Evolutionary conservation across 2,329 filamentous ascomycete species (phyloP).

Genomic region (Atkinsonella hypoxylon): DNA sequence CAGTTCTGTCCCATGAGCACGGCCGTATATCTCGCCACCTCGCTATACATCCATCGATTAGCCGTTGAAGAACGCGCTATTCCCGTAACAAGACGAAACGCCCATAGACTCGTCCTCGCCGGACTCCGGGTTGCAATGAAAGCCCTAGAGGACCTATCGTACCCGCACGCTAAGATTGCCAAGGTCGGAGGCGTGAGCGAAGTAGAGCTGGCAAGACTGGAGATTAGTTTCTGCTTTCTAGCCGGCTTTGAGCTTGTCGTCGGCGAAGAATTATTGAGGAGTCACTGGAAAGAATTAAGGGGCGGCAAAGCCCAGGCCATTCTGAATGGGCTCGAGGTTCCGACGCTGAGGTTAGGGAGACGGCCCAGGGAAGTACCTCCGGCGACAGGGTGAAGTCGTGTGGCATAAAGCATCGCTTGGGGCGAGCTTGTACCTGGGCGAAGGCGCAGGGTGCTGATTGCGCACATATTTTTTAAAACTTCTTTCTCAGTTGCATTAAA

Average conservation of each 20-base stretch:
- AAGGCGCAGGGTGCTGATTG: too few species aligned
- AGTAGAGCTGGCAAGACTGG: slow-evolving; percentile 67
- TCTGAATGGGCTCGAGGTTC: slow-evolving; percentile 16
- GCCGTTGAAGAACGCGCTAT: slow-evolving; percentile 68
- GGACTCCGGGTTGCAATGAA: slow-evolving; percentile 85
- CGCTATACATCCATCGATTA: slow-evolving; percentile 74
- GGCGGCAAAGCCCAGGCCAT: slow-evolving; percentile 17
- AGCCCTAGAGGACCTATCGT: slow-evolving; percentile 83
- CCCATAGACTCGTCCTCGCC: slow-evolving; percentile 75
- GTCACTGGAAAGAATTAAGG: slow-evolving; percentile 23
- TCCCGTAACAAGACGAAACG: slow-evolving; percentile 70
- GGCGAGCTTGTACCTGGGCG: too few species aligned
- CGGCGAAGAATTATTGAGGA: slow-evolving; percentile 18
- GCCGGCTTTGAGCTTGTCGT: slow-evolving; percentile 72
- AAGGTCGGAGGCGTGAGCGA: slow-evolving; percentile 82
- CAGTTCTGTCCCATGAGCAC: slow-evolving; percentile 88
- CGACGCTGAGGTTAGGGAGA: slow-evolving; percentile 16
- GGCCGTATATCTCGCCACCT: slow-evolving; percentile 83
- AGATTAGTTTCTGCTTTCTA: slow-evolving; percentile 81
- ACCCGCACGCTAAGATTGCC: slow-evolving; percentile 72
- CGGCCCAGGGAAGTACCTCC: slow-evolving; percentile 7
- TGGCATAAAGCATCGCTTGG: neutral
- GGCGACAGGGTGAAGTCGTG: neutral
- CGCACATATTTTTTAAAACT: too few species aligned
- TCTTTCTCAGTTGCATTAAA: neutral